Evolutionary conservation across 75 land plant genomes (phyloP), one percentile per base, ranked within the genome.

Genomic region (Cupressus sempervirens): DNA sequence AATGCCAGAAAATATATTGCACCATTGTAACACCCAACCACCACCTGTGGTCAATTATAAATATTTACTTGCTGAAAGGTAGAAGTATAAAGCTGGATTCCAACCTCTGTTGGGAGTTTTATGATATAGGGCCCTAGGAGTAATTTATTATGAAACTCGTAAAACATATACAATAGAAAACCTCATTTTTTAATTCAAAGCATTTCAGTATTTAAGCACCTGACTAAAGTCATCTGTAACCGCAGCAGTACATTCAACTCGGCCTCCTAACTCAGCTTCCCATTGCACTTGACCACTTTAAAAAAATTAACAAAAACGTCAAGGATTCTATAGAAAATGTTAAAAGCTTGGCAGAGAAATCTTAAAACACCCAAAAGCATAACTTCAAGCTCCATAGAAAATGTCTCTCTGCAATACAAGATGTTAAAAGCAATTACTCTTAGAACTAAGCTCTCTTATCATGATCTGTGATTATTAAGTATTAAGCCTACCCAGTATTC

Each of bases 11-110:
- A 93, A 85, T 95, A 95, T 50, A 95, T 86, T 35, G 86, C 89
- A 26, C 97, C 97, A 86, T 88, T 89, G 77, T 94, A 95, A 58
- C 94, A 95, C 62, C 97, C 97, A 87, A 94, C 95, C 23, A 93
- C 91, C 84, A 95, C 92, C 96, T 95, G 80, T 84, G 80, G 83
- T 82, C 36, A 82, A 50, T 14, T 14, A 36, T 32, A 30, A 82
- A 15, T 14, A 48, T 5, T 38, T 40, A 76, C 1, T 76, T 38
- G 15, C 23, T 7, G 16, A 16, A 76, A 76, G 26, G 40, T 76
- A 8, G 20, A 70, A 40, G 1, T 18, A 10, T 73, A 58, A 58
- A 58, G 23, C n/a, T 20, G 14, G 13, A 73, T 40, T 73, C 34
- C 76, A 73, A 73, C 7, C 5, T 76, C 45, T 76, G 45, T 6